Evolutionary conservation across 805 yeast genomes (phyloP).

Genomic region (Myxozyma kluyveri): DNA sequence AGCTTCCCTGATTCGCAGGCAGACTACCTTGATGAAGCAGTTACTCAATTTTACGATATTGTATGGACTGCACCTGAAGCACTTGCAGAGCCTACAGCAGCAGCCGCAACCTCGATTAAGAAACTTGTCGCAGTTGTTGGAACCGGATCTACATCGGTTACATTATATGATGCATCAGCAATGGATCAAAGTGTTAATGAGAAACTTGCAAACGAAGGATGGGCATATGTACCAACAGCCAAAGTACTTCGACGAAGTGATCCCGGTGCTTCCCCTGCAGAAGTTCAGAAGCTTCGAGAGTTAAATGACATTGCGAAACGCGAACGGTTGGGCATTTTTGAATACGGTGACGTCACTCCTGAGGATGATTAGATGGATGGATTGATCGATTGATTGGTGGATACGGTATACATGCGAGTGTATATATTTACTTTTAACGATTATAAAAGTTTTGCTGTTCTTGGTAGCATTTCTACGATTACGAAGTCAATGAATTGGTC

Average conservation of each 20-base stretch:
- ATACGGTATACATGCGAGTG: too few relatives aligned
- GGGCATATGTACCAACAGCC: constrained; percentile 25
- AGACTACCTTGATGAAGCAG: constrained; percentile 28
- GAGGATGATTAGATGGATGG: constrained; percentile 28
- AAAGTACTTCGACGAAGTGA: constrained; percentile 12
- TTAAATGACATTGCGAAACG: constrained; percentile 57
- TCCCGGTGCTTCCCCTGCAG: constrained; percentile 11
- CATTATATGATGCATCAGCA: constrained; percentile 23
- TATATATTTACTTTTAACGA: too few relatives aligned
- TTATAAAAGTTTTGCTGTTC: too few relatives aligned
- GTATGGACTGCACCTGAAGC: constrained; percentile 19
- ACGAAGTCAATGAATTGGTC: too few relatives aligned
- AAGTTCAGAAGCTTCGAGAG: constrained; percentile 9
- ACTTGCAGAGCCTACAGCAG: constrained; percentile 4
- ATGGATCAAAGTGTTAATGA: constrained; percentile 28
- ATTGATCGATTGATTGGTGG: too few relatives aligned
- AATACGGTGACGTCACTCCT: constrained; percentile 46
- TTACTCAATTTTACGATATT: constrained; percentile 15
- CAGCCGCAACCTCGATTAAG: constrained; percentile 7
- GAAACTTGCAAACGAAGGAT: constrained; percentile 22
- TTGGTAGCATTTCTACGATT: too few relatives aligned
- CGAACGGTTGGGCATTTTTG: constrained; percentile 68
- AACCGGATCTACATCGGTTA: constrained; percentile 12
- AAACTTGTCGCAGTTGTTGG: constrained; percentile 26
- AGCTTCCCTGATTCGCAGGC: constrained; percentile 22